Conservation (phyloP, 257 asterid genomes). For the Gentiana straminea region DNA sequence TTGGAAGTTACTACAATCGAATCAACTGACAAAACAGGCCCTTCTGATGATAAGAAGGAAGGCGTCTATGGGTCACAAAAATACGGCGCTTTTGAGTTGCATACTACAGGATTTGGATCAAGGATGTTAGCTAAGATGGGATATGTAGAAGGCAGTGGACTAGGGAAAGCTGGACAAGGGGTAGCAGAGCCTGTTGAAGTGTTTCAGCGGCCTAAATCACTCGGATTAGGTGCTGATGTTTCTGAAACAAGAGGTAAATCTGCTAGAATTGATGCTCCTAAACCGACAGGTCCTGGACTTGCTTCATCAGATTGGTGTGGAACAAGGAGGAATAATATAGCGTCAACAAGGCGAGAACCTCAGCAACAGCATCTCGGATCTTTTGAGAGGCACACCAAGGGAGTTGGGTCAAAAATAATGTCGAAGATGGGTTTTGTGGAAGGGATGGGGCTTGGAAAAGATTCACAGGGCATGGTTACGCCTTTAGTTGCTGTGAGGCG, state of each 20-base stretch:
- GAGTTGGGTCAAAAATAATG: slow-evolving; percentile 95
- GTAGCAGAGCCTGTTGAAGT: slow-evolving; percentile 72
- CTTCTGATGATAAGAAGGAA: slow-evolving; percentile 18
- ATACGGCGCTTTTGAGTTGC: slow-evolving; percentile 77
- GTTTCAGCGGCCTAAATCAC: slow-evolving; percentile 74
- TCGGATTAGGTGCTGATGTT: slow-evolving; percentile 80
- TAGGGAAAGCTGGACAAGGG: slow-evolving; percentile 89
- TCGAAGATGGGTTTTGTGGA: slow-evolving; percentile 85
- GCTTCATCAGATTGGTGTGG: slow-evolving; percentile 5
- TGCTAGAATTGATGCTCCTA: slow-evolving; percentile 10
- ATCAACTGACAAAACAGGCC: slow-evolving; percentile 26
- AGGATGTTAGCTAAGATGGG: slow-evolving; percentile 99
- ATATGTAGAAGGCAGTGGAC: slow-evolving; percentile 62
- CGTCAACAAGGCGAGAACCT: slow-evolving; percentile 20
- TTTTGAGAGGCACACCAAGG: slow-evolving; percentile 83
- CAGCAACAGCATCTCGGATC: slow-evolving; percentile 32
- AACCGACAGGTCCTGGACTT: slow-evolving; percentile 9
- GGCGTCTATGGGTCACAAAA: slow-evolving; percentile 21
- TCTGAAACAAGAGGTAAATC: slow-evolving; percentile 36
- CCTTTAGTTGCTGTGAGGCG: slow-evolving; percentile 74
- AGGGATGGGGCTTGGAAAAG: slow-evolving; percentile 78
- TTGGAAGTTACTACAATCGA: slow-evolving; percentile 22
- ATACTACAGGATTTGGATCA: slow-evolving; percentile 95
- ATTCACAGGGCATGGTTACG: slow-evolving; percentile 70
- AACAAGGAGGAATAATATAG: slow-evolving; percentile 19